phyloP scores from a whole-genome alignment of 176 grass and related monocot species.

The Rhipidocladum racemiflorum region DNA sequence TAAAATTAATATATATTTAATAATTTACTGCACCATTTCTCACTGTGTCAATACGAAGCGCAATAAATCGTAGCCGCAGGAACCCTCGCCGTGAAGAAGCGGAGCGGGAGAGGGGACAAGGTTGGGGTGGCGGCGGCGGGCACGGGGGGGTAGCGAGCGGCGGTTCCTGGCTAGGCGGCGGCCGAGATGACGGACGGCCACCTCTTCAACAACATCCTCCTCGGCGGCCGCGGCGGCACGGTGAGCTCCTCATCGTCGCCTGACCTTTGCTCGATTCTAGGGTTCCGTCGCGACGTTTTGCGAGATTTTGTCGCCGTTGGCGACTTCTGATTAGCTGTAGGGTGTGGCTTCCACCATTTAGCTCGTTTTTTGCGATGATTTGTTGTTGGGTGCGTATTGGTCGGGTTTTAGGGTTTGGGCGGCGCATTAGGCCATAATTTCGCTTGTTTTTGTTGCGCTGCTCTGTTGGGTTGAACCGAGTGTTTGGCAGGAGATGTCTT shows the following conservation, averaged over 20 bases:
- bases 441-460: neutral
- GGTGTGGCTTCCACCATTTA: neutral
- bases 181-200: slow-evolving; percentile 70
- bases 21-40: too few species aligned
- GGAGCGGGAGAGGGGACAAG: neutral
- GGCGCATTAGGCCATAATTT: neutral
- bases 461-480: neutral
- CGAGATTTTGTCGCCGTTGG: neutral
- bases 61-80: neutral
- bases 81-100: slow-evolving; percentile 20
- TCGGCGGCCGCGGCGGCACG: slow-evolving; percentile 78
- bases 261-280: neutral
- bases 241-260: slow-evolving; percentile 32
- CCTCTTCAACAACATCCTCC: slow-evolving; percentile 72
- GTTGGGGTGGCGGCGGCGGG: neutral
- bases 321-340: neutral
- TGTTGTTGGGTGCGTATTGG: neutral
- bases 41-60: too few species aligned
- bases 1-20: too few species aligned
- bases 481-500: slow-evolving; percentile 16
- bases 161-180: neutral
- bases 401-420: slow-evolving; percentile 38
- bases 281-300: neutral
- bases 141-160: neutral
- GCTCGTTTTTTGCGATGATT: neutral